Evolutionary conservation across 768 basidiomycete genomes (phyloP).

Genomic region (Porpolomopsis calyptriformis): DNA sequence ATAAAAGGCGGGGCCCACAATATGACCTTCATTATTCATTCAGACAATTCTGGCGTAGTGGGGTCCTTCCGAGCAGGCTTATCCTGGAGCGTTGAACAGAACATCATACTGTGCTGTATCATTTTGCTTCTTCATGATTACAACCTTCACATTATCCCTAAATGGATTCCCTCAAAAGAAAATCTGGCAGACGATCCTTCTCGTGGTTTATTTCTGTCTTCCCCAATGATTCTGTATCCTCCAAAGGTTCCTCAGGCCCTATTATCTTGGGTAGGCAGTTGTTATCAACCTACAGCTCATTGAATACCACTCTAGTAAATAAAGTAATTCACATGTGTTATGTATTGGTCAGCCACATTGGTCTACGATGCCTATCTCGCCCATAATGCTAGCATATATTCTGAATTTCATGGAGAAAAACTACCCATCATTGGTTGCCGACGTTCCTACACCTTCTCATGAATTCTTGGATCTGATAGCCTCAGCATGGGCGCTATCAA

Average conservation of each 20-base stretch:
- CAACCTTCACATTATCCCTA: conserved; percentile 18
- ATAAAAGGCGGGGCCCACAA: conserved; percentile 6
- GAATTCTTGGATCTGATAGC: not conserved
- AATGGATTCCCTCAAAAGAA: conserved; percentile 17
- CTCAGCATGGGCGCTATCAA: conserved; percentile 1
- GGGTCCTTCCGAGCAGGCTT: conserved; percentile 20
- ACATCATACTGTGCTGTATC: conserved; percentile 18
- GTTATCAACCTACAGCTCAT: not conserved
- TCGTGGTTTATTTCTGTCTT: not conserved
- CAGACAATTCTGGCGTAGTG: conserved; percentile 23
- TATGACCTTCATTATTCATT: conserved; percentile 16
- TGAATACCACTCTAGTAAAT: too few relatives aligned
- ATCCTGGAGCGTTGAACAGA: conserved; percentile 22
- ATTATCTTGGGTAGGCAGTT: not conserved
- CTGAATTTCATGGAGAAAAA: too few relatives aligned
- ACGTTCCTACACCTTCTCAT: too few relatives aligned
- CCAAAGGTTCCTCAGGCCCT: not conserved
- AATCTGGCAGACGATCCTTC: conserved; percentile 18
- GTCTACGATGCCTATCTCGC: too few relatives aligned
- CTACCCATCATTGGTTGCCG: not conserved
- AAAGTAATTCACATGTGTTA: too few relatives aligned
- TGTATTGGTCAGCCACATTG: too few relatives aligned
- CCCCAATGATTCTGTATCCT: too few relatives aligned
- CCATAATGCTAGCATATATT: too few relatives aligned
- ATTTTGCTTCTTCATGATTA: conserved; percentile 13